Percentiles rank a stretch among this genome's conserved stretches.
These are phyloP conservation scores for Ogataea siamensis DNA, from an alignment of 805 yeast species.

Conservation along the genomic window DNA sequence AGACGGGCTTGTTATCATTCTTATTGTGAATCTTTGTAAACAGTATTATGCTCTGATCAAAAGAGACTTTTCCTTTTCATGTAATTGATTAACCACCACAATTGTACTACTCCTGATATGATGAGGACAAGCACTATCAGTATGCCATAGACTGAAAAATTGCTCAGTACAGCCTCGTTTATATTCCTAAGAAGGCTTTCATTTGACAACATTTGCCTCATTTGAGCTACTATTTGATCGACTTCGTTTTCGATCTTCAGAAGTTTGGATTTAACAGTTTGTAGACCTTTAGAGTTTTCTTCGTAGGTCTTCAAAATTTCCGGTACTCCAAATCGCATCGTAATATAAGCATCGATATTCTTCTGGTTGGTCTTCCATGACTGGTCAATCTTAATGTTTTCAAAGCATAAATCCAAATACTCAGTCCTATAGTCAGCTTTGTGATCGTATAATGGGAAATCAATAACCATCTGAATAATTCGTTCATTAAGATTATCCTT, in stretches of 20 bases:
- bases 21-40: too few species aligned
- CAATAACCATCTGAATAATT: slow-evolving; percentile 22
- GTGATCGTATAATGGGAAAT: slow-evolving; percentile 22
- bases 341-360: slow-evolving; percentile 19
- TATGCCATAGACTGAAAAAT: slow-evolving; percentile 19
- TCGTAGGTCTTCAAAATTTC: slow-evolving; percentile 24
- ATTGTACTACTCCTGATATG: slow-evolving; percentile 17
- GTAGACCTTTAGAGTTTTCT: slow-evolving; percentile 20
- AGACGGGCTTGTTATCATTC: too few species aligned
- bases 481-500: slow-evolving; percentile 22
- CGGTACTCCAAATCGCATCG: slow-evolving; percentile 29
- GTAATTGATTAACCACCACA: slow-evolving; percentile 27
- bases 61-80: slow-evolving; percentile 17
- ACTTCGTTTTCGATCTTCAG: slow-evolving; percentile 22
- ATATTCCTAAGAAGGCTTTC: slow-evolving; percentile 28
- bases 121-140: slow-evolving; percentile 16
- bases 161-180: slow-evolving; percentile 28
- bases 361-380: slow-evolving; percentile 29
- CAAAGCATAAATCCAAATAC: slow-evolving; percentile 33
- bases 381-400: slow-evolving; percentile 29
- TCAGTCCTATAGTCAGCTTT: slow-evolving; percentile 18
- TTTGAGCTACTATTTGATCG: slow-evolving; percentile 17
- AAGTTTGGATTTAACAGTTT: slow-evolving; percentile 13
- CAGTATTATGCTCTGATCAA: too few species aligned
- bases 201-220: slow-evolving; percentile 13